phyloP scores from a whole-genome alignment of 345 rosid species.

The Cardamine resedifolia region DNA sequence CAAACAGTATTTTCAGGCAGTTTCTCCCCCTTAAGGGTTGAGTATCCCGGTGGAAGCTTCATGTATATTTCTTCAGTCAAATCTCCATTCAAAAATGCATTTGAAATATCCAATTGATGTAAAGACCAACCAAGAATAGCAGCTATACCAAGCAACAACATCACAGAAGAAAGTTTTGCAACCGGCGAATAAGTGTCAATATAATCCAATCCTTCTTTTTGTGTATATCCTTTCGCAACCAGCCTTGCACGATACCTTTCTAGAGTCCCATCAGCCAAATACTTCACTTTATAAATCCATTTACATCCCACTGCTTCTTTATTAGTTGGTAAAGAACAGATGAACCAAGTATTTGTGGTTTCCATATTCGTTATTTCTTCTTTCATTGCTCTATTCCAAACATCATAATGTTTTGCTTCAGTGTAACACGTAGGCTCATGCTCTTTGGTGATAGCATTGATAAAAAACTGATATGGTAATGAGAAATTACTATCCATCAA shows the following conservation, averaged over 20 bases:
- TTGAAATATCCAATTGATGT: too few species aligned
- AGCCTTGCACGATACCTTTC: not conserved
- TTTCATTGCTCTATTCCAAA: too few species aligned
- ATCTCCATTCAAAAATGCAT: not conserved
- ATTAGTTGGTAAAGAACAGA: not conserved
- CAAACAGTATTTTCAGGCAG: too few species aligned
- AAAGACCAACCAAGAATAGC: too few species aligned
- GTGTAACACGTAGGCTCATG: too few species aligned
- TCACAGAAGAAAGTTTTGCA: not conserved
- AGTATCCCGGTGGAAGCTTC: too few species aligned
- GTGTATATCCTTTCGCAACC: not conserved
- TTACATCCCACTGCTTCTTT: not conserved
- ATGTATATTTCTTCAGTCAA: too few species aligned
- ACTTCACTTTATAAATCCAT: not conserved
- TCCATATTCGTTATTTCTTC: too few species aligned
- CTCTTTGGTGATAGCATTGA: too few species aligned
- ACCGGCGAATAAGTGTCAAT: not conserved
- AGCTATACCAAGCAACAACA: not conserved
- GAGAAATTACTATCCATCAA: too few species aligned
- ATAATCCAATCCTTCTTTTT: not conserved
- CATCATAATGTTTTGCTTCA: too few species aligned
- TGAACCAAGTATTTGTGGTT: not conserved
- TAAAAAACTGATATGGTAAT: too few species aligned
- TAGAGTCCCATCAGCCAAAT: not conserved
- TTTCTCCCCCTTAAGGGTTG: not conserved